phyloP scores from a whole-genome alignment of 345 rosid genomes.

The Diplotaxis tenuifolia region DNA sequence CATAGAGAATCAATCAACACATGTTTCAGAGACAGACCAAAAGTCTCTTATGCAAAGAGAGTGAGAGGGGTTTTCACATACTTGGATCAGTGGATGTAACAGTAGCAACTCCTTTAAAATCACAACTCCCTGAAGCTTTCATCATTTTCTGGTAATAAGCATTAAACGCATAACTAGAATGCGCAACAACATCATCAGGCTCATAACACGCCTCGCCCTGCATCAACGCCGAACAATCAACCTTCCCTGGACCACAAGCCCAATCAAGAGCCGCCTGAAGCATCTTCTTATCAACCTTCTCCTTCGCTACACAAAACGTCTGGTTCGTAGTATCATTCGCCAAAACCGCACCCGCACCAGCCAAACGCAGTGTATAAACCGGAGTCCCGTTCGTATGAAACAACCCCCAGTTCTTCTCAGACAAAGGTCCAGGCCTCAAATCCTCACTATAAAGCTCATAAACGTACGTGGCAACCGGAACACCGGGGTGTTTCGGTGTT shows the following conservation, averaged over 20 bases:
- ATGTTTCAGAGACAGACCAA: constrained; percentile 15
- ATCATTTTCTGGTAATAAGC: constrained; percentile 77
- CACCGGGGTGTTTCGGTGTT: constrained; percentile 86
- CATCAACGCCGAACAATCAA: constrained; percentile 72
- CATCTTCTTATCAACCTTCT: constrained; percentile 78
- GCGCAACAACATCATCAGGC: constrained; percentile 74
- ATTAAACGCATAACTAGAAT: constrained; percentile 85
- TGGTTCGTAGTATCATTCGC: constrained; percentile 97
- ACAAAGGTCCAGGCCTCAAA: constrained; percentile 56
- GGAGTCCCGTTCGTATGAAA: constrained; percentile 72
- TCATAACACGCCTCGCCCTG: constrained; percentile 86
- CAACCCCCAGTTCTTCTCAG: constrained; percentile 96
- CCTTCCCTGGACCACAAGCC: constrained; percentile 99
- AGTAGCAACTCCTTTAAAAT: constrained; percentile 90
- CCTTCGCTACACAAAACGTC: constrained; percentile 78
- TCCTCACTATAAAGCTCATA: constrained; percentile 98
- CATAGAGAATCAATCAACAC: constrained; percentile 11
- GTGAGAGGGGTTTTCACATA: constrained; percentile 37
- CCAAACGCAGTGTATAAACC: constrained; percentile 65
- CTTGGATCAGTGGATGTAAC: constrained; percentile 91
- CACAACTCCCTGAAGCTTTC: constrained; percentile 80
- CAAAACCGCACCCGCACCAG: constrained; percentile 74
- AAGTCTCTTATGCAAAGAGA: background rate
- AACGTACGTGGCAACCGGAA: constrained; percentile 70
- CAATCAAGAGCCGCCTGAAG: constrained; percentile 98